Evolutionary conservation across 495 filamentous ascomycete genomes (phyloP).

Genomic region (Lasiosphaeriaceae sp.): DNA sequence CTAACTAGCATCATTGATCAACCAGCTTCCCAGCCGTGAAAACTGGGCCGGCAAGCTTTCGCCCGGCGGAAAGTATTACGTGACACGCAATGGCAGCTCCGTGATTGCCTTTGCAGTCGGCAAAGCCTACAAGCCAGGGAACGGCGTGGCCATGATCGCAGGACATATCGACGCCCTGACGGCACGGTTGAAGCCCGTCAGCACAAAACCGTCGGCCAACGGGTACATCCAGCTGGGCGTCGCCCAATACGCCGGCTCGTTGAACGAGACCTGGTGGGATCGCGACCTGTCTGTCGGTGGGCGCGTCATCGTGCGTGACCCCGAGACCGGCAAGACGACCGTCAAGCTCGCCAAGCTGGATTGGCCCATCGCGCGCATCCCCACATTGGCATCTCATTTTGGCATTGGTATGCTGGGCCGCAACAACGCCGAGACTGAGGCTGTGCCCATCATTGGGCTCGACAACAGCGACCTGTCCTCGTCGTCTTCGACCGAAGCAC

Average conservation of each 20-base stretch:
- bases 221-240: constrained; percentile 89
- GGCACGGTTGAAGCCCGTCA: constrained; percentile 83
- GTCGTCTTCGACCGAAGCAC: constrained; percentile 23
- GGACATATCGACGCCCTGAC: constrained; percentile 92
- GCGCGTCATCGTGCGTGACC: constrained; percentile 75
- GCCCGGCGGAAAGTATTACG: constrained; percentile 82
- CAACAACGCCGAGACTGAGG: constrained; percentile 88
- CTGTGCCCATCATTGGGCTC: constrained; percentile 88
- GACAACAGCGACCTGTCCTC: constrained; percentile 61
- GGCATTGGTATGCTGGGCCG: constrained; percentile 71
- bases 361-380: constrained; percentile 91
- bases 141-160: constrained; percentile 75
- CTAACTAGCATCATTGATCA: not conserved
- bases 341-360: constrained; percentile 82
- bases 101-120: constrained; percentile 87
- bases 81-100: constrained; percentile 79
- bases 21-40: constrained; percentile 69
- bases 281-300: constrained; percentile 88
- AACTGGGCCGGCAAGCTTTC: constrained; percentile 72
- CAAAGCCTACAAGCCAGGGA: constrained; percentile 75
- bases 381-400: constrained; percentile 92
- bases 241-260: constrained; percentile 83
- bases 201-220: constrained; percentile 70
- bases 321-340: constrained; percentile 69
- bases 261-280: constrained; percentile 92